Conservation (phyloP, 345 rosid genomes). For the Clausena lansium region DNA sequence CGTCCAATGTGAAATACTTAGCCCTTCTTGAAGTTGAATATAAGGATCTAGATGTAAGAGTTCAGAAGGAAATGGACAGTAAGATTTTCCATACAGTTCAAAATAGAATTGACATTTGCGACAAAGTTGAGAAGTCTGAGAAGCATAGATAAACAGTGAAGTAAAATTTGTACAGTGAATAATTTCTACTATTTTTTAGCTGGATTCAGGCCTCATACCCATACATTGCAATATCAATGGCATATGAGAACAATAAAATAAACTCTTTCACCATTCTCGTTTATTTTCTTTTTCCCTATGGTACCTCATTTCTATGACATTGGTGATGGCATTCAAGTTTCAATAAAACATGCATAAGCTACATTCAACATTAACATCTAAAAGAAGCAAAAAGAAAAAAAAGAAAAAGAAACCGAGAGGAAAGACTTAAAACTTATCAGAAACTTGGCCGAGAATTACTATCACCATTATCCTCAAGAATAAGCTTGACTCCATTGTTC, state of each 20-base stretch:
- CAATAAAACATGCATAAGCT: neutral
- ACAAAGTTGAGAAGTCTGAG: neutral
- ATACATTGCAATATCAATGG: neutral
- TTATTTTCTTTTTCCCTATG: neutral
- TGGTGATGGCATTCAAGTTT: neutral
- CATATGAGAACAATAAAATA: neutral
- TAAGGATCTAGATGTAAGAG: no score
- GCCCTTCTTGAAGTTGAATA: neutral
- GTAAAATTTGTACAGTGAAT: neutral
- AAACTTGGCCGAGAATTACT: slow-evolving; percentile 21
- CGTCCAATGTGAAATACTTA: neutral
- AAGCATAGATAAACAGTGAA: neutral
- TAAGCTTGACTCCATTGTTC: slow-evolving; percentile 69
- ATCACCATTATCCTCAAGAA: slow-evolving; percentile 52
- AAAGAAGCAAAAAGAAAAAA: neutral
- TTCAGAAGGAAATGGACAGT: no score
- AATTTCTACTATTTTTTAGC: neutral
- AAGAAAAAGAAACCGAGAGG: neutral
- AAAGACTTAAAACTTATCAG: neutral
- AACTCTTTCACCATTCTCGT: neutral
- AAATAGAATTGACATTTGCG: neutral
- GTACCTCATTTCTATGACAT: neutral
- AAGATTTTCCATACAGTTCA: neutral
- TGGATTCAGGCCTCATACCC: neutral
- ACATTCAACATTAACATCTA: neutral